Conservation (phyloP, 345 rosid genomes). For the Leavenworthia alabamica region DNA sequence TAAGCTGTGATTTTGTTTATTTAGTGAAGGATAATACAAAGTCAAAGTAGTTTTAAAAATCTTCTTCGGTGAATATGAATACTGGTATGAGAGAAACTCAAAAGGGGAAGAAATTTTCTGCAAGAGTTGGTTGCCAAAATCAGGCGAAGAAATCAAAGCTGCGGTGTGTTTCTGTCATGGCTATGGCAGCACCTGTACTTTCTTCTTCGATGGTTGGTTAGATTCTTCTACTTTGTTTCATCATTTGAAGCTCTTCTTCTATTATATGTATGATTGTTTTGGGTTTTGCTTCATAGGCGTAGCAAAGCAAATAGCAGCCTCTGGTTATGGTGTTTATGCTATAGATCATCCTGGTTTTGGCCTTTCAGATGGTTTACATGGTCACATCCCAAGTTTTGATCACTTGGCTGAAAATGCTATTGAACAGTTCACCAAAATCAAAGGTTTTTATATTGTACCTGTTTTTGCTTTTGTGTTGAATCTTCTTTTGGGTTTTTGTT, state of each 20-base stretch:
- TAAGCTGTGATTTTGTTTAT: conserved; percentile 25
- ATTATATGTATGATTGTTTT: not conserved
- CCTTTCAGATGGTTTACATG: conserved; percentile 86
- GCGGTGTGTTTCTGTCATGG: conserved; percentile 78
- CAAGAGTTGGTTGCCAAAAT: conserved; percentile 75
- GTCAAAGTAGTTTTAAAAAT: not conserved
- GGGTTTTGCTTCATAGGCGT: conserved; percentile 47
- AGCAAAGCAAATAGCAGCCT: conserved; percentile 61
- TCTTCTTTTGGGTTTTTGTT: not conserved
- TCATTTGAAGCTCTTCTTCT: not conserved
- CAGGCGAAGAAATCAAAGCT: conserved; percentile 56
- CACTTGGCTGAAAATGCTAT: conserved; percentile 60
- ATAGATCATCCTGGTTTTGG: conserved; percentile 96
- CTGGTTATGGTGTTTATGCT: conserved; percentile 74
- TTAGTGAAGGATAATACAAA: not conserved
- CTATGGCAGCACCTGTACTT: conserved; percentile 97
- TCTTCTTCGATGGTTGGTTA: conserved; percentile 89
- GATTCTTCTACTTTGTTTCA: not conserved
- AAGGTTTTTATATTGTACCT: conserved; percentile 43
- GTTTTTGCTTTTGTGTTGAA: not conserved
- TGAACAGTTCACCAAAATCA: conserved; percentile 62
- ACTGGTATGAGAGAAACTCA: conserved; percentile 80
- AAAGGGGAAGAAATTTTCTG: conserved; percentile 69
- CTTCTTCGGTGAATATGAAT: conserved; percentile 13
- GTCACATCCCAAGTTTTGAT: conserved; percentile 73